phyloP scores from a whole-genome alignment of 2,329 filamentous ascomycete genomes.

The Pyrenophora teres region DNA sequence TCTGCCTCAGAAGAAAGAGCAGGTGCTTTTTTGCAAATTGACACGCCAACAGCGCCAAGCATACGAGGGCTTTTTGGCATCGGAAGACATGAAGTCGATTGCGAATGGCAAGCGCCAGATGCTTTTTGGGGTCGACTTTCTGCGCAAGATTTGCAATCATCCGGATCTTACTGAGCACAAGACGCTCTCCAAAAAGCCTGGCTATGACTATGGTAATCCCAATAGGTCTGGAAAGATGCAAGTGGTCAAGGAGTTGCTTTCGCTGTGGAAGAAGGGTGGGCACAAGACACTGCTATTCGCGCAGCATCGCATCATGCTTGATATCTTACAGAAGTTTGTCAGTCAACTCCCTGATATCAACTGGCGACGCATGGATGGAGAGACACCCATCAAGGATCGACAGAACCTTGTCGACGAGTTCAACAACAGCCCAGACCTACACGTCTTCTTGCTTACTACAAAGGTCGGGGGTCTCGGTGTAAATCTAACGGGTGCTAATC shows the following conservation, averaged over 20 bases:
- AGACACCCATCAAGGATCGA: conserved; percentile 84
- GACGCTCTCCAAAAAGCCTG: conserved; percentile 60
- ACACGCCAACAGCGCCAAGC: conserved; percentile 77
- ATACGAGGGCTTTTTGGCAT: conserved; percentile 80
- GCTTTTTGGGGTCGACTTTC: conserved; percentile 85
- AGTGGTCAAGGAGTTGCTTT: conserved; percentile 83
- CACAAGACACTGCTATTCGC: conserved; percentile 94
- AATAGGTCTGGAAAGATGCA: conserved; percentile 93
- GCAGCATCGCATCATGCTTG: conserved; percentile 92
- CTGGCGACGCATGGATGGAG: conserved; percentile 91
- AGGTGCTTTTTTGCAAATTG: conserved; percentile 93
- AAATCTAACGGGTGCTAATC: conserved; percentile 91
- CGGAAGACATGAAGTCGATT: conserved; percentile 85
- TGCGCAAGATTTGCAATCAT: conserved; percentile 97
- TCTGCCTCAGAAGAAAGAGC: conserved; percentile 92
- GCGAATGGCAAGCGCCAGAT: conserved; percentile 75
- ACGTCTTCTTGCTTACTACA: conserved; percentile 92
- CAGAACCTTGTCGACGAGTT: conserved; percentile 91
- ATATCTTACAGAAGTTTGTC: conserved; percentile 87
- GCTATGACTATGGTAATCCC: conserved; percentile 77
- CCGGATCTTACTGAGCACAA: conserved; percentile 82
- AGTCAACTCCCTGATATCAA: conserved; percentile 69
- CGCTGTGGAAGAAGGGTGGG: conserved; percentile 87
- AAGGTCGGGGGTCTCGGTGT: conserved; percentile 93
- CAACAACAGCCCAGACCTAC: conserved; percentile 77